Base-by-base conservation (phyloP, 163 green algal genomes). In the Chlorella variabilis region DNA sequence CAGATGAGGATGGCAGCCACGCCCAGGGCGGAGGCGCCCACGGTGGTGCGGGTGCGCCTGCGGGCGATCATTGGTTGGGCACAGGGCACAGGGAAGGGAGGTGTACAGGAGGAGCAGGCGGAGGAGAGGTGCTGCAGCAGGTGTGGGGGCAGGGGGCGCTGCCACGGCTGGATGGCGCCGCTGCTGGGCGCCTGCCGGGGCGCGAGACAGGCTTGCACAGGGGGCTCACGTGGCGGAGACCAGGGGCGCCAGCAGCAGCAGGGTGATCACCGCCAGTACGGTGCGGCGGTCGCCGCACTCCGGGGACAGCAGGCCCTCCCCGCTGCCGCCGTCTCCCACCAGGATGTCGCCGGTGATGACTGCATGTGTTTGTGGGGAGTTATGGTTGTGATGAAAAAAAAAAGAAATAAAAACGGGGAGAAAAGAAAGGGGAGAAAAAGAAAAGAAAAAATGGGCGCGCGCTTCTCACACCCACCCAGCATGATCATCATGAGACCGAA, bases 1-100 rank as follows among this genome's bases (percentile, higher is more conserved):
- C 82, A 87, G 23, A 81, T 25, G 3, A 81, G 18, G 77, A 87
- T 84, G 67, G 76, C 82, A 6, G 25, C 48, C 29, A 87, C 68
- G 31, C 75, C 82, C 56, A 87, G 39, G 0, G 34, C 31, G 2
- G 74, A 80, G 23, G 74, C 82, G 6, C 74, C 63, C 6, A 51
- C 33, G 33, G 42, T 61, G 29, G 76, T 54, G 18, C 71, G 65
- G 3, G 42, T 45, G n/a, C 62, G 69, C n/a, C 69, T 81, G 77
- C 66, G 20, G 4, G 11, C 11, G 45, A 54, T 15, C 45, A 54
- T 54, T 54, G 45, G 15, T 54, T 23, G 45, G 45, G 11, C 45
- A 31, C 31, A 67, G 18, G 9, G n/a, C n/a, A n/a, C n/a, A n/a
- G n/a, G 41, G 5, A 59, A 1, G 42, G 45, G 11, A 41, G 41